phyloP scores from a whole-genome alignment of 805 yeast genomes.

The Candida pini region DNA sequence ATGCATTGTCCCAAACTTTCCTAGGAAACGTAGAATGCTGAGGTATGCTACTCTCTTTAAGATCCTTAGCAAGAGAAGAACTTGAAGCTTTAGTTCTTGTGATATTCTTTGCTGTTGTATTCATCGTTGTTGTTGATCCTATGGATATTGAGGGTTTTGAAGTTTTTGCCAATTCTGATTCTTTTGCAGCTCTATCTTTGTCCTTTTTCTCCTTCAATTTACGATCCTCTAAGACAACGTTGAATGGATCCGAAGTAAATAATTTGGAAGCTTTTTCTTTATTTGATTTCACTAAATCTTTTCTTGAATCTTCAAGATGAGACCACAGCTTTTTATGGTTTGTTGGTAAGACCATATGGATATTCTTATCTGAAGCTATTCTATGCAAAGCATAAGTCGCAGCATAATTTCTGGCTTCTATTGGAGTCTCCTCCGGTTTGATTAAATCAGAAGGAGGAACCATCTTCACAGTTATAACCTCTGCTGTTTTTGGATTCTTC shows the following conservation, averaged over 20 bases:
- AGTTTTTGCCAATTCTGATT: constrained; percentile 45
- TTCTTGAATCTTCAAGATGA: constrained; percentile 58
- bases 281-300: constrained; percentile 39
- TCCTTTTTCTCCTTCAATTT: constrained; percentile 36
- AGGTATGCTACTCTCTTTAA: constrained; percentile 4
- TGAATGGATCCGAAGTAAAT: constrained; percentile 76
- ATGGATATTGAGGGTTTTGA: constrained; percentile 42
- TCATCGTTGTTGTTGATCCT: constrained; percentile 3
- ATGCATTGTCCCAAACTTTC: constrained; percentile 68
- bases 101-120: background rate
- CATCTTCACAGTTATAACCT: constrained; percentile 51
- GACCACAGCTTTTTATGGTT: constrained; percentile 78
- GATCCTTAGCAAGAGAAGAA: no score
- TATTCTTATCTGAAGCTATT: constrained; percentile 71
- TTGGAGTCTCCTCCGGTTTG: constrained; percentile 68
- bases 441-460: constrained; percentile 46
- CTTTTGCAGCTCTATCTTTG: constrained; percentile 41
- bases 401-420: constrained; percentile 85
- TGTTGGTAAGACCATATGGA: constrained; percentile 83
- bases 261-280: constrained; percentile 42
- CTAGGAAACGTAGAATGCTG: constrained; percentile 34
- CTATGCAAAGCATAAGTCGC: constrained; percentile 86
- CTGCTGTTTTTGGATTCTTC: constrained; percentile 78
- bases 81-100: constrained; percentile 1
- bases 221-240: constrained; percentile 52